A percentile compares a stretch with the other conserved stretches of the same genome.
These are phyloP conservation scores for Ocimum tenuiflorum DNA, from an alignment of 257 asterid genomes.

Conservation along the genomic window DNA sequence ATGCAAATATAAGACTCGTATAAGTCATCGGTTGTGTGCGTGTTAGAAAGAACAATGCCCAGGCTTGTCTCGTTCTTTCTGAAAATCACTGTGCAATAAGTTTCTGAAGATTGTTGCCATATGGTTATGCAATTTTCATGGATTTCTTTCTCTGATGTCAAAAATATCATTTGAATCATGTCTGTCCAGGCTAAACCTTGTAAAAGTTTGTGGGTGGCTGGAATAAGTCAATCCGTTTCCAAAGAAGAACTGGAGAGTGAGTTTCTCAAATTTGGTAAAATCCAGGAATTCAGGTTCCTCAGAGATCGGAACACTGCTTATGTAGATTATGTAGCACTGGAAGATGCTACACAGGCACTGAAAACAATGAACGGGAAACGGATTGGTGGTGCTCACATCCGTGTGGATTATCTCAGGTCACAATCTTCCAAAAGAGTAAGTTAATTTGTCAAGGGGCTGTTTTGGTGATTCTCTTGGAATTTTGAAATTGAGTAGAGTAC, in stretches of 20 bases:
- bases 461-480: background rate
- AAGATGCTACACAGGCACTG: conserved; percentile 79
- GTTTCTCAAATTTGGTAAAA: conserved; percentile 66
- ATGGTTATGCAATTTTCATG: background rate
- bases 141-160: background rate
- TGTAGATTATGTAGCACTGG: conserved; percentile 65
- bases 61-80: background rate
- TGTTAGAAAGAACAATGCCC: background rate
- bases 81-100: background rate
- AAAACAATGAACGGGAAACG: conserved; percentile 71
- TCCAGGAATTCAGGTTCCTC: conserved; percentile 79
- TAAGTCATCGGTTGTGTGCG: background rate
- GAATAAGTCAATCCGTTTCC: conserved; percentile 62
- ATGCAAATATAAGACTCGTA: too few species aligned
- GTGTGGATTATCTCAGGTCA: conserved; percentile 91
- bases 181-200: conserved; percentile 78
- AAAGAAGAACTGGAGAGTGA: conserved; percentile 83
- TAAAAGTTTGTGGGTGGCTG: conserved; percentile 94
- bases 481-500: background rate
- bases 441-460: conserved; percentile 13
- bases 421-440: conserved; percentile 80
- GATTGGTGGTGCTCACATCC: conserved; percentile 65
- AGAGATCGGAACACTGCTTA: conserved; percentile 80
- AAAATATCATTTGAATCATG: background rate
- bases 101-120: conserved; percentile 6